These are phyloP conservation scores for Danielozyma ontarioensis DNA, from an alignment of 805 yeast species.

Conservation along the genomic window DNA sequence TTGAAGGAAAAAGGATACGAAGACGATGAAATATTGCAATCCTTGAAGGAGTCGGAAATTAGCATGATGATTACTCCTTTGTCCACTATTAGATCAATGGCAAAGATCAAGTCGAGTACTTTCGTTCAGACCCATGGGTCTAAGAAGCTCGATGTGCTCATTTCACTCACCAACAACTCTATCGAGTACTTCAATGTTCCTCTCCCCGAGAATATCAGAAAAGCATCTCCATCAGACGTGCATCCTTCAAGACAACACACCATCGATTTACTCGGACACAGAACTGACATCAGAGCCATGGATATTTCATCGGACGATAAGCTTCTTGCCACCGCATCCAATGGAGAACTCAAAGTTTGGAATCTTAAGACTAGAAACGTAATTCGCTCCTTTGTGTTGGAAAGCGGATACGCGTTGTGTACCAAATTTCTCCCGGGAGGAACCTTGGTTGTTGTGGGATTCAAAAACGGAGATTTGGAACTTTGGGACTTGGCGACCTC, in stretches of 20 bases:
- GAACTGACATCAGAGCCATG: slow-evolving; percentile 81
- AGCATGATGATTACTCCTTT: slow-evolving; percentile 64
- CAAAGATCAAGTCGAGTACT: slow-evolving; percentile 60
- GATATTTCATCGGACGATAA: slow-evolving; percentile 78
- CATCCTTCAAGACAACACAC: slow-evolving; percentile 45
- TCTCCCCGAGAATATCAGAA: slow-evolving; percentile 52
- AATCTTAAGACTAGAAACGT: slow-evolving; percentile 69
- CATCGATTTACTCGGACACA: slow-evolving; percentile 78
- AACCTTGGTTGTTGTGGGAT: slow-evolving; percentile 77
- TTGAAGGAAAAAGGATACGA: slow-evolving; percentile 63
- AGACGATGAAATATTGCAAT: slow-evolving; percentile 49
- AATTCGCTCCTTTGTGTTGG: slow-evolving; percentile 66
- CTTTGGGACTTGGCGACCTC: slow-evolving; percentile 85
- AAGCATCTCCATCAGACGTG: slow-evolving; percentile 39
- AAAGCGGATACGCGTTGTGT: slow-evolving; percentile 80
- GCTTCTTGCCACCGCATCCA: slow-evolving; percentile 83
- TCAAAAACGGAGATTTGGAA: slow-evolving; percentile 80
- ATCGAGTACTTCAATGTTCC: slow-evolving; percentile 62
- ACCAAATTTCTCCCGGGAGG: slow-evolving; percentile 90
- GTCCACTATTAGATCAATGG: slow-evolving; percentile 57
- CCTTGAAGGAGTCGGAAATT: slow-evolving; percentile 41
- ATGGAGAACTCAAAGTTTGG: slow-evolving; percentile 88
- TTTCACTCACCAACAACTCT: slow-evolving; percentile 68
- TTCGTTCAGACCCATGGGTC: slow-evolving; percentile 50
- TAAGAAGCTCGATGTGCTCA: slow-evolving; percentile 51